Evolutionary conservation across 2,329 filamentous ascomycete genomes (phyloP).

Genomic region (Chrysoporthe puriensis): DNA sequence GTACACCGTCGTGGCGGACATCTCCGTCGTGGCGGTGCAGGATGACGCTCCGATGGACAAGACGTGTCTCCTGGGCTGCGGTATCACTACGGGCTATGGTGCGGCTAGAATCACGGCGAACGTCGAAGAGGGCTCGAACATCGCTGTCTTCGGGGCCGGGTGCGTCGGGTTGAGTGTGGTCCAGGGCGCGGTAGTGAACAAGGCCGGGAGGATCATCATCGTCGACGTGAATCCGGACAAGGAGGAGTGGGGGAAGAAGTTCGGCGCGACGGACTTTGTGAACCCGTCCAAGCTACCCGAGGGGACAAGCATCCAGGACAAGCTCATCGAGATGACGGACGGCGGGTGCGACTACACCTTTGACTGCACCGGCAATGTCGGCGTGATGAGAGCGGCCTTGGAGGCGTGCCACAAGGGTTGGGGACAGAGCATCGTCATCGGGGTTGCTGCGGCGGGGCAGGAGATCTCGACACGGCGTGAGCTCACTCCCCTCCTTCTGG

Average conservation of each 20-base stretch:
- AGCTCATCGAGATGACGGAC: conserved; percentile 96
- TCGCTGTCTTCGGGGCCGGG: conserved; percentile 93
- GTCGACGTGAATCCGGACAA: conserved; percentile 82
- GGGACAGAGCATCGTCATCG: conserved; percentile 97
- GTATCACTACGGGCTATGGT: conserved; percentile 98
- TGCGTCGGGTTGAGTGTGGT: conserved; percentile 96
- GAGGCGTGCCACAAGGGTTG: conserved; percentile 99
- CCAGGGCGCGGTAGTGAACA: conserved; percentile 87
- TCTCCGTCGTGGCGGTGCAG: conserved; percentile 94
- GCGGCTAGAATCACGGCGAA: conserved; percentile 92
- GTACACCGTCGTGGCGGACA: conserved; percentile 98
- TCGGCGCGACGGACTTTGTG: conserved; percentile 95
- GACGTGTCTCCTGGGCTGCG: conserved; percentile 93
- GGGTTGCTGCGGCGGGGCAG: conserved; percentile 93
- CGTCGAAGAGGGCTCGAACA: conserved; percentile 85
- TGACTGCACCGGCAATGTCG: conserved; percentile 96
- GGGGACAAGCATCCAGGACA: conserved; percentile 83
- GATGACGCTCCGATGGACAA: conserved; percentile 91
- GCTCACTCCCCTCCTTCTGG: conserved; percentile 42
- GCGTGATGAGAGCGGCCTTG: conserved; percentile 92
- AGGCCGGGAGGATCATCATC: conserved; percentile 76
- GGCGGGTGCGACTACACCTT: conserved; percentile 99
- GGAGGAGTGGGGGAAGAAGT: conserved; percentile 91
- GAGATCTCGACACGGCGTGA: conserved; percentile 92
- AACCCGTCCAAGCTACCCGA: conserved; percentile 78